phyloP scores from a whole-genome alignment of 331 rosid genomes.

The Telfairia occidentalis region DNA sequence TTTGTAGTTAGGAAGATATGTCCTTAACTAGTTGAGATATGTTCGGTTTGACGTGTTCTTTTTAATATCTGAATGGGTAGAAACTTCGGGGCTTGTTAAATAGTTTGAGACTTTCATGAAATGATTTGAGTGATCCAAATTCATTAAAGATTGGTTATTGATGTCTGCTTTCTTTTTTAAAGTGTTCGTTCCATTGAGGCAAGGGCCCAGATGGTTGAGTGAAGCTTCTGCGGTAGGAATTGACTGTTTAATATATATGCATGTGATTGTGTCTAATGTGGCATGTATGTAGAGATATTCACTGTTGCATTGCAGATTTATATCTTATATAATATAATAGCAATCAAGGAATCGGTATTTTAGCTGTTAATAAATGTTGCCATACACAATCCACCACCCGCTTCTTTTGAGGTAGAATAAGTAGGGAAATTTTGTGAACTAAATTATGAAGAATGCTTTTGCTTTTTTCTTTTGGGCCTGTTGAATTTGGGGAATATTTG shows the following conservation, averaged over 20 bases:
- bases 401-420: neutral
- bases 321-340: neutral
- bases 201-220: neutral
- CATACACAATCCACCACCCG: neutral
- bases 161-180: neutral
- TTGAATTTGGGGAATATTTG: neutral
- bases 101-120: neutral
- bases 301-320: neutral
- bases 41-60: too few relatives aligned
- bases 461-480: neutral
- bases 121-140: neutral
- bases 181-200: neutral
- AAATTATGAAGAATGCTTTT: neutral
- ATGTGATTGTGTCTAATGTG: neutral
- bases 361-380: neutral
- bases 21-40: too few relatives aligned
- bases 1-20: too few relatives aligned
- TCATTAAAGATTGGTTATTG: neutral
- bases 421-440: neutral
- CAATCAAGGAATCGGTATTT: neutral
- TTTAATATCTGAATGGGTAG: neutral
- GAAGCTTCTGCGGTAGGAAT: neutral
- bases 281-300: neutral
- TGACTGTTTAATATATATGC: neutral
- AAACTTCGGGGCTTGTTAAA: neutral